Percentiles rank a stretch among this genome's conserved stretches.
Conservation (phyloP, 108 stramenopile species). For the Craspedostauros australis region DNA sequence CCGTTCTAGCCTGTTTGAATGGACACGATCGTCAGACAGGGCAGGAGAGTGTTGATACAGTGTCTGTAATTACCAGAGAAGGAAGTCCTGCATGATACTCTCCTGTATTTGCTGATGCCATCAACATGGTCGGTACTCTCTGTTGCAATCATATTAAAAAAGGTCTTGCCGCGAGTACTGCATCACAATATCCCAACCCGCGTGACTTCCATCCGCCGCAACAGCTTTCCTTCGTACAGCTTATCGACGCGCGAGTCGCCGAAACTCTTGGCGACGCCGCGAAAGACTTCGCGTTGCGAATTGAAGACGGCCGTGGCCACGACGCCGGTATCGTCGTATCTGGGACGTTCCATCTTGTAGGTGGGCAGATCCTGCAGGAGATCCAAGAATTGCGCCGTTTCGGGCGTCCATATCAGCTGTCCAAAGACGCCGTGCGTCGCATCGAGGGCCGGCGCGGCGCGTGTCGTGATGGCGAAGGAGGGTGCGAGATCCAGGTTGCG, state of each 20-base stretch:
- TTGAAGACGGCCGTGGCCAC: constrained; percentile 62
- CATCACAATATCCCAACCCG: constrained; percentile 50
- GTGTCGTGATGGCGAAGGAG: constrained; percentile 77
- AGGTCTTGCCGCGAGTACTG: no score
- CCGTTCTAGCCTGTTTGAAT: no score
- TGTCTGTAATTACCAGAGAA: no score
- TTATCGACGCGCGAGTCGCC: constrained; percentile 73
- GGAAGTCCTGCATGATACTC: no score
- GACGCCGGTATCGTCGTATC: constrained; percentile 15
- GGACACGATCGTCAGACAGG: no score
- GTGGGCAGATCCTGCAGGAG: constrained; percentile 68
- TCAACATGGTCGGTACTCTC: no score
- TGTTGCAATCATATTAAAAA: no score
- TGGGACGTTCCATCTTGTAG: constrained; percentile 41
- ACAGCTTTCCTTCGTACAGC: constrained; percentile 72
- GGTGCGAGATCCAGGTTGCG: constrained; percentile 59
- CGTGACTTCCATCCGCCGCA: constrained; percentile 78
- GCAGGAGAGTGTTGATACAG: no score
- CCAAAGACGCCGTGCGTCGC: constrained; percentile 76
- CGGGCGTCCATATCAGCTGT: constrained; percentile 45
- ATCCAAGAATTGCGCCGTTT: constrained; percentile 19
- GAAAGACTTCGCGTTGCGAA: constrained; percentile 73
- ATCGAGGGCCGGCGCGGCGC: constrained; percentile 43
- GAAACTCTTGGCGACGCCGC: constrained; percentile 70
- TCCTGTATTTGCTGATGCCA: no score